Evolutionary conservation across 2,329 filamentous ascomycete species (phyloP), one percentile per base, ranked within the genome.

Genomic region (Ustulina deusta): DNA sequence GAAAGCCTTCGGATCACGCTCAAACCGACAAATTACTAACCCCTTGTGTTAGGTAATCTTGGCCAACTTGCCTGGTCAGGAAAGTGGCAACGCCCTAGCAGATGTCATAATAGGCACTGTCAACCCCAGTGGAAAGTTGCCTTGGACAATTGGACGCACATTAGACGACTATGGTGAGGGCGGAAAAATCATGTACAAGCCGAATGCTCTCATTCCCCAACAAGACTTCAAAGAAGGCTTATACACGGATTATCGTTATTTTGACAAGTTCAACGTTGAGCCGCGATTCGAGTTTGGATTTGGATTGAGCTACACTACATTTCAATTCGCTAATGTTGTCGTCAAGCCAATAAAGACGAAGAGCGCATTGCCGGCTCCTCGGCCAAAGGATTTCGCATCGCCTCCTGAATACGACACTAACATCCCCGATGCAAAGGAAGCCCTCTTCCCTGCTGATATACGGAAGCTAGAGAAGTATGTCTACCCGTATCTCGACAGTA

Each of bases 231-330:
- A 85, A 0, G 93, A 97, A 76, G 93, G 93, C 0, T 81, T 97
- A 0, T 94, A 94, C 76, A 90, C 97, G 72, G 95, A 97, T 82
- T 97, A 97, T 81, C 90, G 94, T 13, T 88, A 94, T 79, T 94
- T 97, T 73, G 94, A 97, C 82, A 92, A 91, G 76, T 80, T 90
- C 62, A 83, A 85, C 64, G 90, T 96, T 67, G 83, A 84, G 5
- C 94, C 94, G 0, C 90, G 92, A 0, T 97, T 90, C 76, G 91
- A 93, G 54, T 97, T 97, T 74, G 94, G 95, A 0, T 94, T 90
- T 68, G 95, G 94, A 0, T 85, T 97, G 1, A 93, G 90, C 60
- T 97, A 96, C 81, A 94, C 93, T 0, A 86, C 81, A 0, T 97
- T 95, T 78, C 81, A 86, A 13, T 85, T 93, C 64, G 84, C 83